A percentile compares a stretch with the other conserved stretches of the same genome.
Conservation (phyloP, 495 filamentous ascomycete species). For the Penicillium pulvis region DNA sequence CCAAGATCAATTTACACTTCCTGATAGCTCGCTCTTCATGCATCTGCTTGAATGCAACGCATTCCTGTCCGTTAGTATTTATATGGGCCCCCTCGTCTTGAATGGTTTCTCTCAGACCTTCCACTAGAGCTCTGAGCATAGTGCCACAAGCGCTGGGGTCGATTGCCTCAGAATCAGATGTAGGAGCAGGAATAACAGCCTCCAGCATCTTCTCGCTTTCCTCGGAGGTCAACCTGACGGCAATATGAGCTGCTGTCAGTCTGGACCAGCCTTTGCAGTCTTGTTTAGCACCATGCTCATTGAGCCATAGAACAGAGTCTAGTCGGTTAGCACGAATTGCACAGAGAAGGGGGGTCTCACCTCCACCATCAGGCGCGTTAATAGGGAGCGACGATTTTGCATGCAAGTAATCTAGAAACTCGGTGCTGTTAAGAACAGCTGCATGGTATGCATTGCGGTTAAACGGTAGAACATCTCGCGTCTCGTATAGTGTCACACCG, state of each 20-base stretch:
- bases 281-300: not conserved
- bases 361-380: not conserved
- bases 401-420: constrained; percentile 1
- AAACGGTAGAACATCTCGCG: not conserved
- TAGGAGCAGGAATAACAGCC: not conserved
- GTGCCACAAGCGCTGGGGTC: not conserved
- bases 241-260: not conserved
- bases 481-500: not conserved
- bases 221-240: not conserved
- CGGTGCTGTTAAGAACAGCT: not conserved
- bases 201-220: not conserved
- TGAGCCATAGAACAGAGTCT: not conserved
- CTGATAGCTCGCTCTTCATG: not conserved
- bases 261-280: too few relatives aligned
- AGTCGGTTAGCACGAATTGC: constrained; percentile 1
- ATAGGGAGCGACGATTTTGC: not conserved
- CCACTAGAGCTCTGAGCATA: not conserved
- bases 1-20: not conserved
- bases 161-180: not conserved
- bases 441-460: constrained; percentile 4
- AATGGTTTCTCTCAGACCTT: not conserved
- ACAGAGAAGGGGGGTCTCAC: constrained; percentile 1
- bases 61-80: not conserved
- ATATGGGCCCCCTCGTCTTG: not conserved
- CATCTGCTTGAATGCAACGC: not conserved